Evolutionary conservation across 2,329 filamentous ascomycete species (phyloP).

Genomic region (Penicillium frequentans): DNA sequence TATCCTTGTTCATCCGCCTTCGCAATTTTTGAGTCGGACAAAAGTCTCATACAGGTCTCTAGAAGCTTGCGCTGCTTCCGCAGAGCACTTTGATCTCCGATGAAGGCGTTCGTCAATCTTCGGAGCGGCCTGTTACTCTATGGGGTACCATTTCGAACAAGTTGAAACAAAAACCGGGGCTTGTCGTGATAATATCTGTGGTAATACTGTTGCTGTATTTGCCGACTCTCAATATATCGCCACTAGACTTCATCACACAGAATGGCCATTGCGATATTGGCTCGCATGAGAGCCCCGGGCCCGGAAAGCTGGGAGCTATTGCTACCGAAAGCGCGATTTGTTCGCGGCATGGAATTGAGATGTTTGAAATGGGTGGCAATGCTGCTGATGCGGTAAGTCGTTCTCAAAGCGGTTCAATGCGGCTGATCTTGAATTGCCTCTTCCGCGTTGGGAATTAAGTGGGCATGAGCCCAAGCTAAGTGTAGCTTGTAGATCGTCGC

Average conservation of each 20-base stretch:
- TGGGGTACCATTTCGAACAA: slow-evolving; percentile 10
- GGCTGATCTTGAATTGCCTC: not conserved
- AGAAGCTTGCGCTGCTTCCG: slow-evolving; percentile 14
- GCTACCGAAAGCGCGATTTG: slow-evolving; percentile 70
- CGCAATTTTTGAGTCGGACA: not conserved
- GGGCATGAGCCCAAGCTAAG: not conserved
- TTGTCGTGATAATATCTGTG: slow-evolving; percentile 16
- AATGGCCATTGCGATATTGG: not conserved
- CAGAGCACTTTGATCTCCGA: not conserved
- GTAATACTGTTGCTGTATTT: slow-evolving; percentile 17
- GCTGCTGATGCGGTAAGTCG: slow-evolving; percentile 67
- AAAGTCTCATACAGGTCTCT: not conserved
- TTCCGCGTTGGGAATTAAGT: not conserved
- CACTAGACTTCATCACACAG: slow-evolving; percentile 14
- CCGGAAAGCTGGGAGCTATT: slow-evolving; percentile 58
- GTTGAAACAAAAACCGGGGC: slow-evolving; percentile 16
- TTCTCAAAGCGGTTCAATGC: not conserved
- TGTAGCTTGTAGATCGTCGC: slow-evolving; percentile 57
- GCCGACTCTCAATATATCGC: slow-evolving; percentile 22
- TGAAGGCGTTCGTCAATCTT: not conserved
- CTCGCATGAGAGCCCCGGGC: slow-evolving; percentile 31
- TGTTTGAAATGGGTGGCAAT: slow-evolving; percentile 65
- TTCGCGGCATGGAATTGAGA: slow-evolving; percentile 65
- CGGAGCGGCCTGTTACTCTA: not conserved
- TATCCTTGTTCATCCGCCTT: not conserved